Evolutionary conservation across 306 rosid species (phyloP), one percentile per base, ranked within the genome.

Genomic region (Macrotyloma uniflorum): DNA sequence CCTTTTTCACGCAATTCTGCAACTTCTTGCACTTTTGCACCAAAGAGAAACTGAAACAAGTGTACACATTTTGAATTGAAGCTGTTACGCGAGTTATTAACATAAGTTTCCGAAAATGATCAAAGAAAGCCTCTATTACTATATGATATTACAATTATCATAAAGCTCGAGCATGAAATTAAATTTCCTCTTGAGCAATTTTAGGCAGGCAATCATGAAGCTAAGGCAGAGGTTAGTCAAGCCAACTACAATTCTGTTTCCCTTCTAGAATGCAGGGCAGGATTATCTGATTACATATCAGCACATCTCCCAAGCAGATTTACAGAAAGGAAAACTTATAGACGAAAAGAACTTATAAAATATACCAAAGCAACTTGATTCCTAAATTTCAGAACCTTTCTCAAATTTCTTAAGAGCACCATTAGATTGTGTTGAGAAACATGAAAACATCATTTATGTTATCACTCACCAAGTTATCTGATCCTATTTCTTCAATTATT

Each of bases 401-500:
- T 63, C 62, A 61, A 35, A 15, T 51, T 51, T 40, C 43, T 4
- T 6, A 15, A 77, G 79, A 43, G 53, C 46, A 43, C 30, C 38
- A 19, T 19, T 26, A 28, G 23, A 49, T 28, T 28, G 53, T 69
- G 72, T 69, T 61, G 36, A 70, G 79, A 33, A 77, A 77, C 72
- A 72, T 23, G 20, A 58, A 65, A 76, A 24, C 45, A 51, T 70
- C 63, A 24, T 50, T 16, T 5, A 58, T 24, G 43, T 68, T 18
- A 81, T 47, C 50, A 83, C 79, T 79, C 82, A 90, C 95, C 92
- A 90, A 19, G 76, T 90, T 90, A 64, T 88, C 93, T 8, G 14
- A 74, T 59, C 96, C 96, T 77, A 90, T 79, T 90, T 90, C 93
- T 79, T 88, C 96, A 80, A 85, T 59, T 74, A 90, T 90, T 85